phyloP scores from a whole-genome alignment of 2,329 filamentous ascomycete genomes.

The Ceratocystis cubensis region DNA sequence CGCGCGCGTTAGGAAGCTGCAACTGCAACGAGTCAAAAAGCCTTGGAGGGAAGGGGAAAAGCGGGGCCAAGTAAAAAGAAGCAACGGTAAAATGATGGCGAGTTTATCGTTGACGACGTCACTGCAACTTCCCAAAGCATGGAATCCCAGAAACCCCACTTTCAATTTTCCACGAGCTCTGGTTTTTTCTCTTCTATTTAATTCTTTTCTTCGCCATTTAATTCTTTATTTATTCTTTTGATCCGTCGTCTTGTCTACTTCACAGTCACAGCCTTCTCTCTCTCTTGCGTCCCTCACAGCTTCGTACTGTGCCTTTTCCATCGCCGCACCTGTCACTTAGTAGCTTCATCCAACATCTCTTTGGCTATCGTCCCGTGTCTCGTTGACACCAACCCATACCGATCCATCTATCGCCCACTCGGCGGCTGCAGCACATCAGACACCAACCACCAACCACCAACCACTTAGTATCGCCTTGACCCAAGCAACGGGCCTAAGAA shows the following conservation, averaged over 20 bases:
- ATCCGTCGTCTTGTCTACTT: neutral
- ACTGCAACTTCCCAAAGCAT: neutral
- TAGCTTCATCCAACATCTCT: neutral
- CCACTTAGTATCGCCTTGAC: too few relatives aligned
- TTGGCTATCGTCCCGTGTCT: neutral
- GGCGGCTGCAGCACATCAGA: too few relatives aligned
- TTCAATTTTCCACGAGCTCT: slow-evolving; percentile 6
- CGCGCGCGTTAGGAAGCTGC: neutral
- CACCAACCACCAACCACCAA: too few relatives aligned
- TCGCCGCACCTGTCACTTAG: neutral
- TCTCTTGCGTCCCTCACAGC: neutral
- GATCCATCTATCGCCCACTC: neutral
- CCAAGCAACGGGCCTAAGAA: too few relatives aligned
- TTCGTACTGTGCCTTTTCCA: neutral
- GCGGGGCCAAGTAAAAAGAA: neutral
- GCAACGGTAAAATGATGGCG: neutral
- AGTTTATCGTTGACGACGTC: neutral
- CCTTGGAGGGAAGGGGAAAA: neutral
- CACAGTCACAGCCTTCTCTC: neutral
- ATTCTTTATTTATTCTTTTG: neutral
- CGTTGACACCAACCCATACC: neutral
- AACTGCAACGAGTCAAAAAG: neutral
- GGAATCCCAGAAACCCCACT: slow-evolving; percentile 4
- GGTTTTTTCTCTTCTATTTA: neutral
- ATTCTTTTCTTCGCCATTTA: neutral